These are phyloP conservation scores for Primulina huaijiensis DNA, from an alignment of 257 asterid species.

Conservation along the genomic window DNA sequence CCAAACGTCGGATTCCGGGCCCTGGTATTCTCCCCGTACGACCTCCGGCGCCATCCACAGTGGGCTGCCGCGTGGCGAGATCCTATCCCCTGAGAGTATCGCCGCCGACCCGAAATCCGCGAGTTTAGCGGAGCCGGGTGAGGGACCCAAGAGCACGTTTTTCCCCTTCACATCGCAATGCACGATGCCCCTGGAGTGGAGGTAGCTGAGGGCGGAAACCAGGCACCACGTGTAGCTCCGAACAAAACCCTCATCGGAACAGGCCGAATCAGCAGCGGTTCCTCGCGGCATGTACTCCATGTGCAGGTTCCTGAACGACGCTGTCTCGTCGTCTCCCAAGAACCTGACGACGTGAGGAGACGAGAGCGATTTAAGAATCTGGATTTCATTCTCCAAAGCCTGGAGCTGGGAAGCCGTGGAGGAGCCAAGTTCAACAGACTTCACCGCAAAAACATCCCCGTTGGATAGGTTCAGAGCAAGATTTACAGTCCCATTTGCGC, in stretches of 20 bases:
- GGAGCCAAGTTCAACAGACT: constrained; percentile 37
- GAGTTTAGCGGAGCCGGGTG: constrained; percentile 38
- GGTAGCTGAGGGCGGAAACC: constrained; percentile 43
- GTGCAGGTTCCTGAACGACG: constrained; percentile 40
- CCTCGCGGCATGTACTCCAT: constrained; percentile 58
- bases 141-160: constrained; percentile 46
- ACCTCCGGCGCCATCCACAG: constrained; percentile 84
- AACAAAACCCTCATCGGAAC: constrained; percentile 25
- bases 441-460: constrained; percentile 50
- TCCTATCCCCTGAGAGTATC: background rate
- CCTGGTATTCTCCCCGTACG: constrained; percentile 52
- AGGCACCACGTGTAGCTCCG: constrained; percentile 48
- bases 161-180: constrained; percentile 65
- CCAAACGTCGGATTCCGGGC: constrained; percentile 70
- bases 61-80: constrained; percentile 50
- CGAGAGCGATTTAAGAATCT: constrained; percentile 38
- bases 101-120: constrained; percentile 64
- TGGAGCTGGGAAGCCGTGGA: constrained; percentile 34
- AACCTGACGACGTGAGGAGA: constrained; percentile 53
- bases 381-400: constrained; percentile 54
- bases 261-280: constrained; percentile 40
- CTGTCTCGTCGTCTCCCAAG: constrained; percentile 45
- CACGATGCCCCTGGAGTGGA: constrained; percentile 52
- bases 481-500: constrained; percentile 50
- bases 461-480: constrained; percentile 27